Evolutionary conservation across 257 asterid species (phyloP).

Genomic region (Ballota nigra): DNA sequence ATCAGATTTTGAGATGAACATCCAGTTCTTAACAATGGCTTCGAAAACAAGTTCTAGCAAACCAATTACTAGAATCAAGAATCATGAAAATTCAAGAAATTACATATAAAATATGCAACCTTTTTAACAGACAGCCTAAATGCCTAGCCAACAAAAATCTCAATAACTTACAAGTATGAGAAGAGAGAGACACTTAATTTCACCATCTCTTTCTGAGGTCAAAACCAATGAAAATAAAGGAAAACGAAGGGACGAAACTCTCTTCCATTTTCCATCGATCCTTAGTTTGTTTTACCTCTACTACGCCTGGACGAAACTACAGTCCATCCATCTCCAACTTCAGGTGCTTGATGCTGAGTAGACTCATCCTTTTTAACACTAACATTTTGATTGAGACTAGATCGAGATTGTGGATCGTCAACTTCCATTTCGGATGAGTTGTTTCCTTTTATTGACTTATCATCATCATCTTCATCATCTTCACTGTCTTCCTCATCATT

Average conservation of each 20-base stretch:
- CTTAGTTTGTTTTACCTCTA: conserved; percentile 37
- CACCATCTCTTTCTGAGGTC: too few species aligned
- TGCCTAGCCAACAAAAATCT: not conserved
- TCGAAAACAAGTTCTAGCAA: not conserved
- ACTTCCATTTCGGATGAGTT: conserved; percentile 46
- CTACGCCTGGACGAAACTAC: conserved; percentile 41
- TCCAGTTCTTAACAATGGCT: not conserved
- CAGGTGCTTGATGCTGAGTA: conserved; percentile 18
- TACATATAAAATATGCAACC: not conserved
- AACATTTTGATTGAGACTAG: conserved; percentile 16
- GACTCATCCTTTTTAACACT: conserved; percentile 14
- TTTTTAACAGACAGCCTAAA: not conserved
- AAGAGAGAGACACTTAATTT: not conserved
- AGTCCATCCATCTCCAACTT: conserved; percentile 56
- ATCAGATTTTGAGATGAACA: not conserved
- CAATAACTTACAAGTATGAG: not conserved
- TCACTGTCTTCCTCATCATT: conserved; percentile 36
- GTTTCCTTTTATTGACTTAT: conserved; percentile 11
- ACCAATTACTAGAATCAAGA: not conserved
- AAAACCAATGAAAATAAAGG: too few species aligned
- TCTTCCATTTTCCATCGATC: not conserved
- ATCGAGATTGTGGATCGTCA: conserved; percentile 34
- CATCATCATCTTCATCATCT: conserved; percentile 28
- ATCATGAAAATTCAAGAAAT: not conserved
- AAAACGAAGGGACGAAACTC: not conserved